Conservation (phyloP, 805 yeast species). For the Phaffomyces antillensis region DNA sequence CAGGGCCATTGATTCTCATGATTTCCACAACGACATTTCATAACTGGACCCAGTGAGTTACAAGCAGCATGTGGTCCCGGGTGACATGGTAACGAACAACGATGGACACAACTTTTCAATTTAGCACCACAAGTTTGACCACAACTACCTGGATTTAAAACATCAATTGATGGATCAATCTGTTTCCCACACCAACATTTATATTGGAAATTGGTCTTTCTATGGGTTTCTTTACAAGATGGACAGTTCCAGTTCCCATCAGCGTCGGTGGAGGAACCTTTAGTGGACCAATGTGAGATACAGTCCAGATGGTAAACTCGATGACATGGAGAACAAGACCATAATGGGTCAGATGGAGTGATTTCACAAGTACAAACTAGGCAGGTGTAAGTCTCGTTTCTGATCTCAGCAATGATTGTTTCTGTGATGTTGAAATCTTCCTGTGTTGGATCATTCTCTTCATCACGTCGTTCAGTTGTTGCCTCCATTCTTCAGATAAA, state of each 20-base stretch:
- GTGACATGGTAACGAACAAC: conserved; percentile 72
- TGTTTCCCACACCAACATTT: conserved; percentile 89
- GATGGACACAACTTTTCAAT: conserved; percentile 57
- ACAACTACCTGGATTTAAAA: conserved; percentile 74
- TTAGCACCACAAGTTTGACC: conserved; percentile 71
- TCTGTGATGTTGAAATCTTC: conserved; percentile 23
- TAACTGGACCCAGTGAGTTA: conserved; percentile 66
- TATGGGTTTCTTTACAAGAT: conserved; percentile 52
- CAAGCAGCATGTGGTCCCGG: conserved; percentile 86
- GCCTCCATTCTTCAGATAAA: not conserved
- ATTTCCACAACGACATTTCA: conserved; percentile 72
- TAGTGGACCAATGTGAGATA: conserved; percentile 77
- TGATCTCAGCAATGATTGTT: conserved; percentile 47
- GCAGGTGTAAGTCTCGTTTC: conserved; percentile 69
- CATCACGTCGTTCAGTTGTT: not conserved
- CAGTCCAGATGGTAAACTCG: conserved; percentile 85
- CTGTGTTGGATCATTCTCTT: not conserved
- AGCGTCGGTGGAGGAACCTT: conserved; percentile 60
- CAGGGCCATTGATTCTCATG: conserved; percentile 63
- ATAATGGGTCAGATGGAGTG: conserved; percentile 55
- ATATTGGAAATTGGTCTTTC: conserved; percentile 45
- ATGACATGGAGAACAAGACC: conserved; percentile 75
- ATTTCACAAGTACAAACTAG: conserved; percentile 84
- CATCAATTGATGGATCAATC: conserved; percentile 53
- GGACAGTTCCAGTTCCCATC: conserved; percentile 81